Percentiles rank a stretch among this genome's conserved stretches.
phyloP scores from a whole-genome alignment of 768 basidiomycete genomes.

The Suillus placidus region DNA sequence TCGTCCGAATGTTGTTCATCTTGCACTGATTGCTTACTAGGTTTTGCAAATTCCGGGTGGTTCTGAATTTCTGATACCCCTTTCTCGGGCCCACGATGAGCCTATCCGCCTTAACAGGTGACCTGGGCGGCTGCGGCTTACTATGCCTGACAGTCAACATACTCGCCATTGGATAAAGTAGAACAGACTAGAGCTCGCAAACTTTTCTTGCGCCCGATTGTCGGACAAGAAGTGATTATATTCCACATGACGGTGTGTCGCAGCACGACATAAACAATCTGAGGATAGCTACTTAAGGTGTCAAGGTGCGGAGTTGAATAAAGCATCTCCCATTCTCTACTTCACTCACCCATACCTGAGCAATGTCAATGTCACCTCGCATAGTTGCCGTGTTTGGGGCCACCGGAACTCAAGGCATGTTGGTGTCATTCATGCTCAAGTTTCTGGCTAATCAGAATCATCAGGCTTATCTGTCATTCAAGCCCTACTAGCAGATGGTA shows the following conservation, averaged over 20 bases:
- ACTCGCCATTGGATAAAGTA: background rate
- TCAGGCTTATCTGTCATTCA: slow-evolving; percentile 31
- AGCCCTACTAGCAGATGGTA: slow-evolving; percentile 36
- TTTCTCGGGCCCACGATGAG: background rate
- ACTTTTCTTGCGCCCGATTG: background rate
- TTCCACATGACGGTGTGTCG: background rate
- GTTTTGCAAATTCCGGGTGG: background rate
- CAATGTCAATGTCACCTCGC: slow-evolving; percentile 24
- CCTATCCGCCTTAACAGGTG: background rate
- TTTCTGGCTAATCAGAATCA: background rate
- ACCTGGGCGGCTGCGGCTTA: background rate
- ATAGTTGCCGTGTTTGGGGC: slow-evolving; percentile 39
- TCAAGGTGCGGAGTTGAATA: background rate
- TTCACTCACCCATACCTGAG: background rate
- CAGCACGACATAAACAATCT: background rate
- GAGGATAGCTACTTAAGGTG: slow-evolving; percentile 8
- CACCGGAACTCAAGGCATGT: slow-evolving; percentile 38
- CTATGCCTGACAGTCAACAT: background rate
- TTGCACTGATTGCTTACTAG: too few species aligned
- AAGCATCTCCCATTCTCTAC: background rate
- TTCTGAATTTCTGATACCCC: background rate
- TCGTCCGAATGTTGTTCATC: too few species aligned
- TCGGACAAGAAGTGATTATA: background rate
- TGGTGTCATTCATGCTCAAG: background rate
- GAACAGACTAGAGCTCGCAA: background rate